Evolutionary conservation across 805 yeast species (phyloP), one percentile per base, ranked within the genome.

Genomic region (Brettanomyces bruxellensis): DNA sequence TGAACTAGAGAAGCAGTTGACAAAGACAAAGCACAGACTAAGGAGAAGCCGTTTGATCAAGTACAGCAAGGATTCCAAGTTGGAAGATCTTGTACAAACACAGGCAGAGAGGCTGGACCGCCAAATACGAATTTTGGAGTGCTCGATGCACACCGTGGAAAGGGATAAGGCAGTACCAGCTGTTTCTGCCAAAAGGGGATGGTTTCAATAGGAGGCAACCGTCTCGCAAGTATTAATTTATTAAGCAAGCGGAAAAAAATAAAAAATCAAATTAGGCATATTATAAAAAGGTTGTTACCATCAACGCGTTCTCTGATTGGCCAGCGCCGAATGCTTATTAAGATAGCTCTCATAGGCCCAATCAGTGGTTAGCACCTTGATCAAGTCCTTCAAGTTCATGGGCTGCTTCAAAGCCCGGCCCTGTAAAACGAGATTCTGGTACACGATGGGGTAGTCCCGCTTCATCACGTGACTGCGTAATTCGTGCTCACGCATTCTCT

Each of bases 351-450:
- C 38, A 18, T 35, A 81, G 13, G 75, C 72, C 98, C 98, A 90
- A 18, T 96, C 96, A 3, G 84, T 77, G 55, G 86, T 80, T 38
- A 90, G 74, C 24, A 90, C 76, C 52, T 75, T 74, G 44, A 88
- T 60, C 38, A 85, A 78, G 60, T 88, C 95, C 48, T 69, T 71
- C 55, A 91, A 72, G 61, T 86, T 87, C 65, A 91, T 69, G 13
- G 89, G 86, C 47, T 70, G 70, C 55, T 78, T 81, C 55, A 91
- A 71, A 5, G 77, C 72, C 54, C 80, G 79, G 35, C 82, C 81
- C 56, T 83, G 82, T 40, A 82, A 76, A 25, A 90, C 83, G 55
- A 91, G 67, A 51, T 75, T 75, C 47, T 74, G 74, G 62, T 88
- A 91, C 8, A 91, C 73, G 22, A 76, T 72, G 3, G 76, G 66